Evolutionary conservation across 1,284 basidiomycete genomes (phyloP), one percentile per base, ranked within the genome.

Genomic region (Boletus semigastroideus): DNA sequence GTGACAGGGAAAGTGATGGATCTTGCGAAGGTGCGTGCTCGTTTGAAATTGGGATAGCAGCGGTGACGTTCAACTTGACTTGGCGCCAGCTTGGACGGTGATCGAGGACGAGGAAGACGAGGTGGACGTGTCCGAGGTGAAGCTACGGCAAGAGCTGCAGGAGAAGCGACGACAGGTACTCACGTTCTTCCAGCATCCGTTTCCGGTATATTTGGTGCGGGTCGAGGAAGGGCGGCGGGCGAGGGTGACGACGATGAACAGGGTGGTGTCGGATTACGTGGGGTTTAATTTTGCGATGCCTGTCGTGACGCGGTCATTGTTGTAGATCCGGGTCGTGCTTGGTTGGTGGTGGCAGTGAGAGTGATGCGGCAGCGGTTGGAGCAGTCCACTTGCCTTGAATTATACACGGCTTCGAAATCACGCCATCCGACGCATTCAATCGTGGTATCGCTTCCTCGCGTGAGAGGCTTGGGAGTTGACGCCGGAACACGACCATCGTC

Each of bases 201-300:
- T 63, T 22, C 62, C 62, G 17, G 54, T 52, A 34, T 66, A 50
- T 22, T 28, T 63, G 42, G 28, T 66, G 4, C 61, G 33, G 12
- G 53, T 49, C 31, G 37, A 42, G 39, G 58, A 52, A 5, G 45
- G 46, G 2, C 57, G 38, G 9, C 38, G 59, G n/a, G 37, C 60
- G 2, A 62, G 61, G 53, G 37, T 65, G 37, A 45, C 25, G 36
- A 60, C 64, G 30, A 50, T 34, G 9, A 34, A 44, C 4, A 42
- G 61, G 37, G 62, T 53, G 37, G 33, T 31, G 14, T 38, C 54
- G 1, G 43, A 42, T 3, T 66, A 66, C 41, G 12, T 51, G 0
- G 44, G 25, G 33, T 60, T 66, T 13, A 60, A 64, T 20, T 66
- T 66, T 37, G 43, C 47, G 30, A 49, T 51, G 49, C 54, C 51